These are phyloP conservation scores for Cryptococcus sp. DNA, from an alignment of 1,284 basidiomycete species.

Conservation along the genomic window DNA sequence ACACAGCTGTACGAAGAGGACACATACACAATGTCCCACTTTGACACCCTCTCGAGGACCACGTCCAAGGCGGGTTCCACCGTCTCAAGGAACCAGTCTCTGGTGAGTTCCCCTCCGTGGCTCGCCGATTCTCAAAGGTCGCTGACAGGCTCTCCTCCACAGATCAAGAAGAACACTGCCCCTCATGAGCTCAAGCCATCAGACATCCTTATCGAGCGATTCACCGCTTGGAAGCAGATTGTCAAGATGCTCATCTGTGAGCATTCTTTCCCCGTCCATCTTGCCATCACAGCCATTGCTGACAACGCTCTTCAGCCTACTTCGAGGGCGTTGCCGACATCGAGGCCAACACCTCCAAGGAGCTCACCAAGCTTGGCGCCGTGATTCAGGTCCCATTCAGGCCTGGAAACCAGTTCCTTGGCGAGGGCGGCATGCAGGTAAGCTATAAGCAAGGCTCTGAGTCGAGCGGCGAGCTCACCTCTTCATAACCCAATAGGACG, in stretches of 20 bases:
- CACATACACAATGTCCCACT: constrained; percentile 46
- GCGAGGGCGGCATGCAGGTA: constrained; percentile 83
- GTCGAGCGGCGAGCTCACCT: constrained; percentile 12
- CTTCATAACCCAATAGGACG: constrained; percentile 64
- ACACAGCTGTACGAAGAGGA: constrained; percentile 4
- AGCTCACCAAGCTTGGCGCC: constrained; percentile 92
- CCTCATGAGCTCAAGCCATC: constrained; percentile 89
- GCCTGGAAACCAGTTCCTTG: constrained; percentile 92
- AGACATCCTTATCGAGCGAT: constrained; percentile 93
- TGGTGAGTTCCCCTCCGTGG: constrained; percentile 52
- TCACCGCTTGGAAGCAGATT: constrained; percentile 67
- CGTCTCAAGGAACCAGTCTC: constrained; percentile 71
- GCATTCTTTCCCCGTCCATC: constrained; percentile 13
- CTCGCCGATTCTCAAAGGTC: not conserved
- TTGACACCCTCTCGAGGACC: constrained; percentile 55
- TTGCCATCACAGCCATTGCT: constrained; percentile 1
- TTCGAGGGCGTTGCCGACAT: constrained; percentile 86
- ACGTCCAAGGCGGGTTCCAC: constrained; percentile 69
- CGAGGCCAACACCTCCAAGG: constrained; percentile 90
- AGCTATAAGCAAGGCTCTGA: constrained; percentile 8
- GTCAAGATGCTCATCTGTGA: constrained; percentile 85
- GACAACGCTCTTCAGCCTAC: constrained; percentile 45
- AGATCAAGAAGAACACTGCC: constrained; percentile 85
- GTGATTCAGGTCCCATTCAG: constrained; percentile 98
- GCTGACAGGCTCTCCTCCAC: constrained; percentile 1